Evolutionary conservation across 371 early-diverging fungal genomes (phyloP), one percentile per base, ranked within the genome.

Genomic region (Thermomucor indicae-seudaticae): DNA sequence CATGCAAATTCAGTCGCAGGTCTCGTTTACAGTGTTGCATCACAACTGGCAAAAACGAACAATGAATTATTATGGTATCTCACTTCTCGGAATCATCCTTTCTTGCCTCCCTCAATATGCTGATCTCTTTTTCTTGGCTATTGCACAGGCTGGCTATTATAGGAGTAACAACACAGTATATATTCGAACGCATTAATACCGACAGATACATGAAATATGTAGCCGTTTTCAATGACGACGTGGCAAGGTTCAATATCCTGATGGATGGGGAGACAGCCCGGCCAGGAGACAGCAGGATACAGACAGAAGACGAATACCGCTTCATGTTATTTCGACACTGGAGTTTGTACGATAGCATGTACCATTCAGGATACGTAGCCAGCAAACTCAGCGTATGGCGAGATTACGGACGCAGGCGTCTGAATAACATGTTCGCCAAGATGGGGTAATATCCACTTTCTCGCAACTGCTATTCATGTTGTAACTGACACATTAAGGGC

Each of bases 311-410:
- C 16, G 95, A 93, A 64, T 89, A 91, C 46, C 65, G 86, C 35
- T 83, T 96, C 40, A 81, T 89, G 80, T 67, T 96, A 62, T 80
- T 90, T 44, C 75, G 94, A 38, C 96, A 96, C 62, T 96, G 96
- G 96, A 89, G 85, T 23, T 63, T 96, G 17, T 85, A 86, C 55
- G 91, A 89, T 25, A 81, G 87, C 47, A 85, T 96, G 91, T 85
- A 81, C 43, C 88, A 89, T 65, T 90, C 92, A 20, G 76, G 83
- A 6, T 95, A 91, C 55, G 89, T 95, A 7, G 86, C 86, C 4
- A 82, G 90, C 20, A 83, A 85, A 55, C 71, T 96, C 27, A 92
- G 89, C 10, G 82, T 92, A 1, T 93, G 95, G 95, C 81, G 84
- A 35, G 89, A 87, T 45, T 77, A 74, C 42, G 95, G 95, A 8